phyloP scores from a whole-genome alignment of 495 filamentous ascomycete species.

The Penicillium antarcticum region DNA sequence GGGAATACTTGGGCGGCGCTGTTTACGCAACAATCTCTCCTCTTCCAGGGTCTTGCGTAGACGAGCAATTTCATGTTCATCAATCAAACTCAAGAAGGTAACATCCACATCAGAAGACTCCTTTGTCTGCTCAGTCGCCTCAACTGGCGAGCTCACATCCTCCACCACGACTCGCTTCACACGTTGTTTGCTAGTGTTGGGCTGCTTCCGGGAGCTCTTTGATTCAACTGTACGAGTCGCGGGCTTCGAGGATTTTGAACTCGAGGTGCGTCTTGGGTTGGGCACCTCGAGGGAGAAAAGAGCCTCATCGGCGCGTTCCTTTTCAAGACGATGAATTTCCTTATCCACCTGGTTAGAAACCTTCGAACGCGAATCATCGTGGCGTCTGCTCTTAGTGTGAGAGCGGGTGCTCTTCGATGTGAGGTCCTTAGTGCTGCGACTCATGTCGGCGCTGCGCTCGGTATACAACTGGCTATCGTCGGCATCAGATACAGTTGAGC shows the following conservation, averaged over 20 bases:
- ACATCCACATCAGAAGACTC: conserved; percentile 31
- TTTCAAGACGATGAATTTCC: conserved; percentile 42
- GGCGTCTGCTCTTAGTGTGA: conserved; percentile 25
- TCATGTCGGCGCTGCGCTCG: conserved; percentile 30
- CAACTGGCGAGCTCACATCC: conserved; percentile 33
- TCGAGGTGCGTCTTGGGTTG: conserved; percentile 19
- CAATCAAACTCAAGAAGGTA: conserved; percentile 47
- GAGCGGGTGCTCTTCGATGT: conserved; percentile 33
- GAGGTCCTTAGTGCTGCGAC: conserved; percentile 32
- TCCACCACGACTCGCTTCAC: conserved; percentile 44
- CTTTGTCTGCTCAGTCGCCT: conserved; percentile 34
- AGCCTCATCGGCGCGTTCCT: conserved; percentile 43
- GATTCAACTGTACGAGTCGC: conserved; percentile 16
- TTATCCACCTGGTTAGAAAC: conserved; percentile 41
- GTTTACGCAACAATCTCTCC: conserved; percentile 45
- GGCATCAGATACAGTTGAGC: conserved; percentile 22
- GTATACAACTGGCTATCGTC: conserved; percentile 36
- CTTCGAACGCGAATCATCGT: conserved; percentile 32
- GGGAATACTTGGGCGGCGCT: conserved; percentile 31
- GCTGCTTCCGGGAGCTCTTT: conserved; percentile 25
- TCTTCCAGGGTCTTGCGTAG: conserved; percentile 49
- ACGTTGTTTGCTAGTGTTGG: conserved; percentile 44
- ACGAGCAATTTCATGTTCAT: conserved; percentile 46
- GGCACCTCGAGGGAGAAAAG: conserved; percentile 42
- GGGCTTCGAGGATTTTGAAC: conserved; percentile 20